phyloP scores from a whole-genome alignment of 306 rosid genomes.

The Sphenostylis stenocarpa region DNA sequence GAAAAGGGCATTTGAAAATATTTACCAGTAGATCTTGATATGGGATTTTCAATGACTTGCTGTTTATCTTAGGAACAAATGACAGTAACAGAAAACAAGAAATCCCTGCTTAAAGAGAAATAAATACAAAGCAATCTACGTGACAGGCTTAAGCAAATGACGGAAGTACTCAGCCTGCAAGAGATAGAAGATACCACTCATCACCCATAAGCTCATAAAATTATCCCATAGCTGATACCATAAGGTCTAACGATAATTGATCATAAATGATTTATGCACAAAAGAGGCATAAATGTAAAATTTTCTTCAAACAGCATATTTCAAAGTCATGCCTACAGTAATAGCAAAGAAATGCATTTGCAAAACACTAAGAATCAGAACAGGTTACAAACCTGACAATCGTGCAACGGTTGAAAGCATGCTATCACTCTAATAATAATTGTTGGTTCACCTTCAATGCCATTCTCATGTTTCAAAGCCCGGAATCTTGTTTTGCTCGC shows the following conservation, averaged over 20 bases:
- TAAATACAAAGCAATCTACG: slow-evolving; percentile 52
- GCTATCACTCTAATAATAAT: slow-evolving; percentile 90
- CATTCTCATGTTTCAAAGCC: slow-evolving; percentile 84
- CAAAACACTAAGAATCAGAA: slow-evolving; percentile 24
- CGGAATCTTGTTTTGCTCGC: slow-evolving; percentile 88
- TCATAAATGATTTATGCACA: background rate
- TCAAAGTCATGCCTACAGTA: slow-evolving; percentile 13
- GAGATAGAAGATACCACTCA: slow-evolving; percentile 28
- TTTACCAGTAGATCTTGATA: slow-evolving; percentile 46
- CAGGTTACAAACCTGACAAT: slow-evolving; percentile 75
- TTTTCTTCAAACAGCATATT: slow-evolving; percentile 27
- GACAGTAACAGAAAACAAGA: slow-evolving; percentile 42
- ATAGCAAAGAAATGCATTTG: slow-evolving; percentile 10
- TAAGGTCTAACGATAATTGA: background rate
- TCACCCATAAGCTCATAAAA: slow-evolving; percentile 29
- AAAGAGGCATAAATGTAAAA: background rate
- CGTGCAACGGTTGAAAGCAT: slow-evolving; percentile 88
- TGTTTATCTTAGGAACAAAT: slow-evolving; percentile 44
- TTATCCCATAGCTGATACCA: background rate
- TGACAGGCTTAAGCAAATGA: slow-evolving; percentile 85
- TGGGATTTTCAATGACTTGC: slow-evolving; percentile 43
- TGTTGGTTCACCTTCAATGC: slow-evolving; percentile 75
- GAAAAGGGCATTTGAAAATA: slow-evolving; percentile 22
- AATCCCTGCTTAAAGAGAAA: slow-evolving; percentile 46
- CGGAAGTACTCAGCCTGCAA: slow-evolving; percentile 92